Conservation (phyloP, 2,329 filamentous ascomycete genomes). For the Rugonectria rugulosa region DNA sequence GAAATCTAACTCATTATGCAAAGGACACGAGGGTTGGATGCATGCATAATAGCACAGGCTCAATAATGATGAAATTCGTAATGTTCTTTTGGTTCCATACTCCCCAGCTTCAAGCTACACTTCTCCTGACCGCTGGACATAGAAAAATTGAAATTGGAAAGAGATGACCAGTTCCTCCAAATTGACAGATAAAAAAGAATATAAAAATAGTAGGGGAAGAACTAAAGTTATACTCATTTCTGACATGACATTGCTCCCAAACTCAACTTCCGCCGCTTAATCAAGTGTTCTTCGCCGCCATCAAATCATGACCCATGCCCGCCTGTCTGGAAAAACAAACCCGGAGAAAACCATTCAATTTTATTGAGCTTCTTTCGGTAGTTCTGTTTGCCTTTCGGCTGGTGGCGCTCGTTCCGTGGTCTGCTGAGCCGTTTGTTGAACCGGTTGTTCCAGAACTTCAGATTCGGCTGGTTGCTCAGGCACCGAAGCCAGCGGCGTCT, state of each 20-base stretch:
- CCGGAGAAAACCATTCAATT: background rate
- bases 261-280: constrained; percentile 20
- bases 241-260: constrained; percentile 20
- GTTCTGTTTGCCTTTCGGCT: constrained; percentile 1
- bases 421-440: constrained; percentile 12
- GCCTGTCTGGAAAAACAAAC: constrained; percentile 6
- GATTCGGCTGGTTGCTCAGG: constrained; percentile 5
- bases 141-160: constrained; percentile 15
- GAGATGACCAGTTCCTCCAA: constrained; percentile 26
- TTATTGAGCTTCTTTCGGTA: constrained; percentile 19
- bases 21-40: background rate
- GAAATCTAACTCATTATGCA: background rate
- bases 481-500: constrained; percentile 4
- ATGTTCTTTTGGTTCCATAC: constrained; percentile 31
- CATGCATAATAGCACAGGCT: no score
- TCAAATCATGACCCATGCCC: constrained; percentile 7
- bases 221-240: background rate
- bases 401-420: constrained; percentile 7
- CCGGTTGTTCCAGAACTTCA: no score
- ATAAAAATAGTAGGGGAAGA: constrained; percentile 23
- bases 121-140: constrained; percentile 31
- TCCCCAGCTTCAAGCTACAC: constrained; percentile 28
- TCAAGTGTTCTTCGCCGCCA: constrained; percentile 19
- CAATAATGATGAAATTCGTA: constrained; percentile 13
- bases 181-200: constrained; percentile 38